A percentile compares a stretch with the other conserved stretches of the same genome.
phyloP scores from a whole-genome alignment of 306 rosid species.

The Glycine soja region DNA sequence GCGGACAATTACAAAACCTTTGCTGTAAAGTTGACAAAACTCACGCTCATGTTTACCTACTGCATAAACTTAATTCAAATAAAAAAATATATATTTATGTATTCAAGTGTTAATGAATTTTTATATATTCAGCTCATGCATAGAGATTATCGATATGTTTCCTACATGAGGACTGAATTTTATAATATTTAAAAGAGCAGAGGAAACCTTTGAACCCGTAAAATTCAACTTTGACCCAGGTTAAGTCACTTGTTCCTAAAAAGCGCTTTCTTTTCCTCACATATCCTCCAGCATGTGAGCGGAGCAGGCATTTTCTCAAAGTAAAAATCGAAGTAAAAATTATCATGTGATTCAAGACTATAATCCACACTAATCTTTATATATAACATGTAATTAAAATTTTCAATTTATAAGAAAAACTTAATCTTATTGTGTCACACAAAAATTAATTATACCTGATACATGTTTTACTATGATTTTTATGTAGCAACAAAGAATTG shows the following conservation, averaged over 20 bases:
- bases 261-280: conserved; percentile 38
- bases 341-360: background rate
- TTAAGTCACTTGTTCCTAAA: conserved; percentile 6
- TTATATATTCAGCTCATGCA: background rate
- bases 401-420: background rate
- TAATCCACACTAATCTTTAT: too few relatives aligned
- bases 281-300: conserved; percentile 42
- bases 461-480: too few relatives aligned
- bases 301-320: conserved; percentile 55
- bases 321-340: conserved; percentile 17
- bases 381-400: background rate
- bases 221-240: conserved; percentile 38
- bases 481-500: too few relatives aligned
- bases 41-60: background rate
- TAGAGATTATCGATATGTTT: conserved; percentile 4
- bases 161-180: background rate
- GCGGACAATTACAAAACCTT: conserved; percentile 30
- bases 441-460: background rate
- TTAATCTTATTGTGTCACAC: background rate
- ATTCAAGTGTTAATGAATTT: background rate
- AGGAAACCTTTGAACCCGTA: conserved; percentile 34
- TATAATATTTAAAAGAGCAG: conserved; percentile 1
- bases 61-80: background rate
- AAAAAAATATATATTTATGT: background rate
- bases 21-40: conserved; percentile 58